Evolutionary conservation across 2,329 filamentous ascomycete genomes (phyloP).

Genomic region (Esteya vermicola): DNA sequence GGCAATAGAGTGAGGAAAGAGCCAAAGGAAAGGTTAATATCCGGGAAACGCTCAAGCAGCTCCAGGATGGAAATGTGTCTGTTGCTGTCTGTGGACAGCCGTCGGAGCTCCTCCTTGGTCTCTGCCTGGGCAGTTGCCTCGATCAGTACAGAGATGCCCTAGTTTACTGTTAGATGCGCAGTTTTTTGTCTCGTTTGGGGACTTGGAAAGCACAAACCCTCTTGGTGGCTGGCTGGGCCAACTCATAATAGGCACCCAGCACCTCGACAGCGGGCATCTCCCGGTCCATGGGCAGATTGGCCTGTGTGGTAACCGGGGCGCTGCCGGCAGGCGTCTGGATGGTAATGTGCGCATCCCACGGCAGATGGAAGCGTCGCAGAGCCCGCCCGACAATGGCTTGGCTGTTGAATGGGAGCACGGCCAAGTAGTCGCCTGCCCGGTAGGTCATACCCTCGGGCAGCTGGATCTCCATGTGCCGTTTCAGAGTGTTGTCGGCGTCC

Average conservation of each 20-base stretch:
- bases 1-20: constrained; percentile 59
- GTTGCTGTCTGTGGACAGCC: constrained; percentile 30
- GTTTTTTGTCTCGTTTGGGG: neutral
- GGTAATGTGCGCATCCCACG: constrained; percentile 54
- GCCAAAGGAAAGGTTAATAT: constrained; percentile 46
- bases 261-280: constrained; percentile 49
- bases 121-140: constrained; percentile 12
- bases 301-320: constrained; percentile 27
- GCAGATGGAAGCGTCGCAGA: constrained; percentile 49
- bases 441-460: constrained; percentile 54
- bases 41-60: constrained; percentile 49
- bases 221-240: constrained; percentile 58
- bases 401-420: constrained; percentile 58
- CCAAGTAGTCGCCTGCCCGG: constrained; percentile 62
- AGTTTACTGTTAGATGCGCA: constrained; percentile 5
- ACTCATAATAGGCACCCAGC: constrained; percentile 57
- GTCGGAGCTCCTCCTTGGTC: constrained; percentile 25
- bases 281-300: constrained; percentile 37
- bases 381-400: constrained; percentile 45
- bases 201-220: constrained; percentile 29
- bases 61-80: constrained; percentile 54
- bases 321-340: constrained; percentile 21
- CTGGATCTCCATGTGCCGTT: constrained; percentile 53
- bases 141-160: constrained; percentile 24
- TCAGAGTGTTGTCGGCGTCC: constrained; percentile 21